Evolutionary conservation across 1,139 yeast genomes (phyloP).

Genomic region (Blastobotrys illinoisensis): DNA sequence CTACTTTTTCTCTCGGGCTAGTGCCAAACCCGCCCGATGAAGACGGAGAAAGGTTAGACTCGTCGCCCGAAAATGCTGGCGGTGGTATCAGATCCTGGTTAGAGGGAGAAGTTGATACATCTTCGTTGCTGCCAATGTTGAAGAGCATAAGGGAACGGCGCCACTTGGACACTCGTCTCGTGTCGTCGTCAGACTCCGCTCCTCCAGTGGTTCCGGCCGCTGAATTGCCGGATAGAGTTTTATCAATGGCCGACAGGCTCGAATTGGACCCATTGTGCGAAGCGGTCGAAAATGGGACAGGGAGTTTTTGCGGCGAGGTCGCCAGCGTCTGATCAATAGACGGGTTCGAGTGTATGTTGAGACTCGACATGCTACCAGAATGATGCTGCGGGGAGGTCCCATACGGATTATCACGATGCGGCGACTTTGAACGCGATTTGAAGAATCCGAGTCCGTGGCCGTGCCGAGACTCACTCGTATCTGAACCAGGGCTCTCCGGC

Average conservation of each 20-base stretch:
- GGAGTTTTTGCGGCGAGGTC: conserved; percentile 13
- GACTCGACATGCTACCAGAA: neutral
- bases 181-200: conserved; percentile 19
- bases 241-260: conserved; percentile 15
- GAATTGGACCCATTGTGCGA: conserved; percentile 21
- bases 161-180: conserved; percentile 25
- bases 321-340: conserved; percentile 25
- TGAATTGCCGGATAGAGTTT: conserved; percentile 20
- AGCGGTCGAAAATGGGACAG: conserved; percentile 1
- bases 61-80: conserved; percentile 1
- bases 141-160: conserved; percentile 28
- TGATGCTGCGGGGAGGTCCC: neutral
- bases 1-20: conserved; percentile 11
- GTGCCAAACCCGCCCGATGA: conserved; percentile 11
- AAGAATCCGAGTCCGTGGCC: neutral
- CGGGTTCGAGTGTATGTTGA: conserved; percentile 12
- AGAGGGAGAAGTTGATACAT: conserved; percentile 1
- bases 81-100: conserved; percentile 8
- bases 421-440: neutral
- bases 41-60: conserved; percentile 6
- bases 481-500: conserved; percentile 7
- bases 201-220: conserved; percentile 11
- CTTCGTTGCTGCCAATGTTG: conserved; percentile 10
- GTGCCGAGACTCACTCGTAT: conserved; percentile 6
- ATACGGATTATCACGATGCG: neutral